A percentile compares a stretch with the other conserved stretches of the same genome.
Evolutionary conservation across 352 stramenopile species (phyloP).

Genomic region (Globisporangium middletonii): DNA sequence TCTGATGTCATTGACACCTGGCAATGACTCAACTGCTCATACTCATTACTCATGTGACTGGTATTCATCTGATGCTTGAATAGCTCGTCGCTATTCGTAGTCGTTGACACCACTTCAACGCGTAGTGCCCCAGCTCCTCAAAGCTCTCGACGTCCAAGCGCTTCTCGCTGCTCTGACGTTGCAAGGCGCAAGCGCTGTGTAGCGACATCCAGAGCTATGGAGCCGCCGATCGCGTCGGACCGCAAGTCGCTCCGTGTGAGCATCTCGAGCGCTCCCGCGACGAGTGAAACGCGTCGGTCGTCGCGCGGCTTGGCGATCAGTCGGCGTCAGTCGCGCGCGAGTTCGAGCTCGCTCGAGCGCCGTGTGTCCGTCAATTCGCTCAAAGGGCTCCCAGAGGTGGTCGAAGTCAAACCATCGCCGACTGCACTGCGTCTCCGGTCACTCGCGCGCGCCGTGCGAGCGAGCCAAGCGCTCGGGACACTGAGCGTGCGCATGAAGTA

Average conservation of each 20-base stretch:
- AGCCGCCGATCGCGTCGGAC: conserved; percentile 1
- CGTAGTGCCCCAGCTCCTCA: too few species aligned
- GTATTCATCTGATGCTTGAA: too few species aligned
- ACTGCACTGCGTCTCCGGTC: conserved; percentile 38
- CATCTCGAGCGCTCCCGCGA: conserved; percentile 4
- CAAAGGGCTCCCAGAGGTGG: conserved; percentile 8
- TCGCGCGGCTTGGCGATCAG: conserved; percentile 5
- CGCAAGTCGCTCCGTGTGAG: conserved; percentile 13
- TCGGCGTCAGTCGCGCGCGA: conserved; percentile 10
- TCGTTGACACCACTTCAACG: too few species aligned
- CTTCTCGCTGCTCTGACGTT: too few species aligned
- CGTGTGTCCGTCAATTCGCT: conserved; percentile 11
- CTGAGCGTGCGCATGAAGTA: conserved; percentile 31
- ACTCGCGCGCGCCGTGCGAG: conserved; percentile 45
- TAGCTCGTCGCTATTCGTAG: too few species aligned
- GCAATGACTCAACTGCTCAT: too few species aligned
- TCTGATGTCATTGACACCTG: too few species aligned
- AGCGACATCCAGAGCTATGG: background rate
- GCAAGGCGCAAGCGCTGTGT: too few species aligned
- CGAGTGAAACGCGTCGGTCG: background rate
- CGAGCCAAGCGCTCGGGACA: conserved; percentile 40
- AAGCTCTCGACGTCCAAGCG: too few species aligned
- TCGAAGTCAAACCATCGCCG: conserved; percentile 24
- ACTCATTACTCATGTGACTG: too few species aligned
- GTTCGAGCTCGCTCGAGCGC: conserved; percentile 5